Evolutionary conservation across 768 basidiomycete genomes (phyloP).

Genomic region (Leccinum disarticulatum): DNA sequence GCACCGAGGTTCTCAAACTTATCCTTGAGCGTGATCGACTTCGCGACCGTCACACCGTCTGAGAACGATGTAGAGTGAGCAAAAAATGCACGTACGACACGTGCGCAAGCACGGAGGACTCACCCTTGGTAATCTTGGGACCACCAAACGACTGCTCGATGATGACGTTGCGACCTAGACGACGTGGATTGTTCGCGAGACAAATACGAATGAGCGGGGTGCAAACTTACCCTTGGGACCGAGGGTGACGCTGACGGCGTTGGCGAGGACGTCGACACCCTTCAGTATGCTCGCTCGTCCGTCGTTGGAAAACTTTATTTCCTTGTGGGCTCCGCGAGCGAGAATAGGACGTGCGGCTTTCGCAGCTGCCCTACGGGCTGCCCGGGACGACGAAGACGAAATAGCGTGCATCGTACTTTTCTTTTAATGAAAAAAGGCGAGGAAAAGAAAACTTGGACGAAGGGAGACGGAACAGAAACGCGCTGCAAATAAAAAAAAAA

Average conservation of each 20-base stretch:
- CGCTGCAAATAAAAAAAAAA: slow-evolving; percentile 24
- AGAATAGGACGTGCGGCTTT: slow-evolving; percentile 54
- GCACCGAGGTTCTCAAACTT: slow-evolving; percentile 99
- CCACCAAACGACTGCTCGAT: slow-evolving; percentile 91
- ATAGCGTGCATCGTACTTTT: slow-evolving; percentile 64
- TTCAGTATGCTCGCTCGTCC: slow-evolving; percentile 91
- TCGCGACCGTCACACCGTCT: slow-evolving; percentile 99
- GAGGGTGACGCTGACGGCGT: slow-evolving; percentile 94
- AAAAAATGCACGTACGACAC: background rate
- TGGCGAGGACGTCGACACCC: slow-evolving; percentile 95
- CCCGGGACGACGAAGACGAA: slow-evolving; percentile 60
- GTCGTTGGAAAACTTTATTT: slow-evolving; percentile 95
- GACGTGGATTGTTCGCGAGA: slow-evolving; percentile 15
- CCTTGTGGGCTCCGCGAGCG: slow-evolving; percentile 86
- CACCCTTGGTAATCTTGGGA: slow-evolving; percentile 95
- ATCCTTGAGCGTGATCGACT: slow-evolving; percentile 91
- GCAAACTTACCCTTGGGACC: slow-evolving; percentile 83
- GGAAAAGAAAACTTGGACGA: slow-evolving; percentile 2
- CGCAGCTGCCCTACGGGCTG: slow-evolving; percentile 65
- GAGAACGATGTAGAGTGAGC: slow-evolving; percentile 2
- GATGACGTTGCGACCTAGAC: slow-evolving; percentile 90
- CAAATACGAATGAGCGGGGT: background rate
- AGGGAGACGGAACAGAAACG: slow-evolving; percentile 8
- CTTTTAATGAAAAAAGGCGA: slow-evolving; percentile 9
- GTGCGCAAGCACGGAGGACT: slow-evolving; percentile 15